These are phyloP conservation scores for Globisporangium mamillatum DNA, from an alignment of 352 stramenopile species.

Conservation along the genomic window DNA sequence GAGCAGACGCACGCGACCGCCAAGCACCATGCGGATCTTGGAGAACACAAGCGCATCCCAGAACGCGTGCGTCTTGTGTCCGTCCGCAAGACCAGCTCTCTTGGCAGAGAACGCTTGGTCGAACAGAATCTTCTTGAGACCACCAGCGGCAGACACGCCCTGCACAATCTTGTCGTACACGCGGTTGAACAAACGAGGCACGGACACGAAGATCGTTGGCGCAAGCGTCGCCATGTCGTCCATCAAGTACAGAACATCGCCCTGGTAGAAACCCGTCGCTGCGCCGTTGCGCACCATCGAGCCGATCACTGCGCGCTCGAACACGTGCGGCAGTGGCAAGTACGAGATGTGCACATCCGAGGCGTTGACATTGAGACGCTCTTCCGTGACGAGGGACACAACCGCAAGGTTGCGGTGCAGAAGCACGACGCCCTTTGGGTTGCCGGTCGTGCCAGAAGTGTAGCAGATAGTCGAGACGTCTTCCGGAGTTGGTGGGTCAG, in stretches of 20 bases:
- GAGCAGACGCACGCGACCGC: conserved; percentile 88
- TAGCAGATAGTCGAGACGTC: conserved; percentile 95
- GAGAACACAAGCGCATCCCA: conserved; percentile 96
- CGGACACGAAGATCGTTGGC: conserved; percentile 92
- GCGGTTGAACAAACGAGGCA: conserved; percentile 95
- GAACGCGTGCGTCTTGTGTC: conserved; percentile 69
- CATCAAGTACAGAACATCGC: conserved; percentile 89
- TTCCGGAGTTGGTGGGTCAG: conserved; percentile 43
- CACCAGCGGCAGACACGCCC: conserved; percentile 51
- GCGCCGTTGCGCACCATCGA: conserved; percentile 83
- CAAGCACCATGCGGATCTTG: conserved; percentile 92
- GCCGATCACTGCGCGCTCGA: conserved; percentile 91
- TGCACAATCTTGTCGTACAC: conserved; percentile 96
- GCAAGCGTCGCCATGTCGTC: conserved; percentile 92
- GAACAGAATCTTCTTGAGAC: conserved; percentile 72
- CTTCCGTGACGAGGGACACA: conserved; percentile 18
- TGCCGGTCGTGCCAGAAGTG: conserved; percentile 94
- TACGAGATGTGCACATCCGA: conserved; percentile 95
- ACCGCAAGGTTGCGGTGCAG: conserved; percentile 80
- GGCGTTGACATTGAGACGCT: conserved; percentile 29
- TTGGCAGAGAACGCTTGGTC: conserved; percentile 63
- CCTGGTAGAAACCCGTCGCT: conserved; percentile 72
- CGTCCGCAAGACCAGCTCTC: conserved; percentile 39
- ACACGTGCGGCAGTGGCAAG: conserved; percentile 96
- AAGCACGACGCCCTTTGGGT: conserved; percentile 95